Evolutionary conservation across 1,139 yeast species (phyloP).

Genomic region (Geotrichum australiense): DNA sequence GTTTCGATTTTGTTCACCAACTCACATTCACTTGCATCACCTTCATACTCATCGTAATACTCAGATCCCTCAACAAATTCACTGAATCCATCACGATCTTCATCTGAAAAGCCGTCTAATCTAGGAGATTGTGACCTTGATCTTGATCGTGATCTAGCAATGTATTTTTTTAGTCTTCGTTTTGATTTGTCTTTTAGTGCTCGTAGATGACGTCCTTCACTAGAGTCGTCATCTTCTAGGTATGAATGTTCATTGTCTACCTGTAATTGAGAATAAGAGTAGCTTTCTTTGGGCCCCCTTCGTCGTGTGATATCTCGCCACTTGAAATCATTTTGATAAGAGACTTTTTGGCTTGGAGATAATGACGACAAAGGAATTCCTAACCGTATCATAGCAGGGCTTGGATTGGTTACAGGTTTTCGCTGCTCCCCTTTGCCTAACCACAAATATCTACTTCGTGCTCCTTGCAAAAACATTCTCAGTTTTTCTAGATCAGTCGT

Average conservation of each 20-base stretch:
- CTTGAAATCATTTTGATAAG: constrained; percentile 12
- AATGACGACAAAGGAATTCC: constrained; percentile 28
- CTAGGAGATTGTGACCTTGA: too few species aligned
- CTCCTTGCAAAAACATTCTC: constrained; percentile 40
- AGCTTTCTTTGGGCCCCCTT: not conserved
- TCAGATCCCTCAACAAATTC: constrained; percentile 7
- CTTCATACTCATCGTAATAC: constrained; percentile 7
- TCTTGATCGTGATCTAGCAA: constrained; percentile 7
- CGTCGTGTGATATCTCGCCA: constrained; percentile 16
- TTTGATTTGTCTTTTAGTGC: constrained; percentile 4
- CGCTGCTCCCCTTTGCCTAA: constrained; percentile 37
- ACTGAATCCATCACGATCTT: constrained; percentile 4
- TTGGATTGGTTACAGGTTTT: constrained; percentile 4
- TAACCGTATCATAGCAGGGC: constrained; percentile 6
- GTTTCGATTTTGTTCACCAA: constrained; percentile 1
- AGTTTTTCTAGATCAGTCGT: constrained; percentile 45
- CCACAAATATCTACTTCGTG: constrained; percentile 46
- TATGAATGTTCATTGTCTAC: constrained; percentile 5
- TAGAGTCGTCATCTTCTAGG: constrained; percentile 5
- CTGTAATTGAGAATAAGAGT: not conserved
- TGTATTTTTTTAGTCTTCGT: constrained; percentile 9
- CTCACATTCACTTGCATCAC: constrained; percentile 6
- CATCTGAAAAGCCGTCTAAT: constrained; percentile 3
- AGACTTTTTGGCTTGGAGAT: constrained; percentile 18
- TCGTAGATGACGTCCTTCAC: constrained; percentile 2